phyloP scores from a whole-genome alignment of 2,329 filamentous ascomycete species.

The Domatiomyces globalis region DNA sequence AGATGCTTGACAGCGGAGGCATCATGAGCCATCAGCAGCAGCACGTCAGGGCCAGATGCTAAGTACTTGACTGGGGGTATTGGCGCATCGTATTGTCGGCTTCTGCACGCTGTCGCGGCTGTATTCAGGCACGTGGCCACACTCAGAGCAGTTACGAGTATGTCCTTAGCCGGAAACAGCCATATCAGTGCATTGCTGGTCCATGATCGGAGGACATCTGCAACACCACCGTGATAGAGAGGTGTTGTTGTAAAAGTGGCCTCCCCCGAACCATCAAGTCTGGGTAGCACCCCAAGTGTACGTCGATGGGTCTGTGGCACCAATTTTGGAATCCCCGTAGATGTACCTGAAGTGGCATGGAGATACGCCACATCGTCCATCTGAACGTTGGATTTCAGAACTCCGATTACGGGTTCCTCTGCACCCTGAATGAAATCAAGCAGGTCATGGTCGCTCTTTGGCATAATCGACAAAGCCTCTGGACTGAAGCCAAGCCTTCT shows the following conservation, averaged over 20 bases:
- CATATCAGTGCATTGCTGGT: conserved; percentile 45
- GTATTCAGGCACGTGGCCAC: conserved; percentile 35
- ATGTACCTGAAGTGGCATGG: conserved; percentile 52
- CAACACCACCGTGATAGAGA: conserved; percentile 51
- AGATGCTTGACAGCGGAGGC: conserved; percentile 30
- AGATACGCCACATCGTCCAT: conserved; percentile 39
- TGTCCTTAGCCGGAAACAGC: conserved; percentile 44
- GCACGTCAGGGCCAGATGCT: conserved; percentile 46
- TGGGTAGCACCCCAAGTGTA: conserved; percentile 41
- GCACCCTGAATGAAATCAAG: neutral
- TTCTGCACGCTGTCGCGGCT: conserved; percentile 7
- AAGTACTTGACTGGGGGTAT: conserved; percentile 39
- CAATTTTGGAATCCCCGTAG: conserved; percentile 48
- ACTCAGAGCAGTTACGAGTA: conserved; percentile 44
- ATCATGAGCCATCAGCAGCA: conserved; percentile 39
- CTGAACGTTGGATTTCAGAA: neutral
- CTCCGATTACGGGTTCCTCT: neutral
- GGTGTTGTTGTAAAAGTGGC: conserved; percentile 53
- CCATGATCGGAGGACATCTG: conserved; percentile 50
- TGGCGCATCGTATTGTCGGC: too few relatives aligned
- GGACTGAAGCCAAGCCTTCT: neutral
- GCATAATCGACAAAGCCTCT: neutral
- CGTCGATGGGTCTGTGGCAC: conserved; percentile 45
- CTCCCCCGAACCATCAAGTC: conserved; percentile 25
- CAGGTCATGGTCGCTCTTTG: neutral